Evolutionary conservation across 495 filamentous ascomycete genomes (phyloP).

Genomic region (Elasticomyces elasticus): DNA sequence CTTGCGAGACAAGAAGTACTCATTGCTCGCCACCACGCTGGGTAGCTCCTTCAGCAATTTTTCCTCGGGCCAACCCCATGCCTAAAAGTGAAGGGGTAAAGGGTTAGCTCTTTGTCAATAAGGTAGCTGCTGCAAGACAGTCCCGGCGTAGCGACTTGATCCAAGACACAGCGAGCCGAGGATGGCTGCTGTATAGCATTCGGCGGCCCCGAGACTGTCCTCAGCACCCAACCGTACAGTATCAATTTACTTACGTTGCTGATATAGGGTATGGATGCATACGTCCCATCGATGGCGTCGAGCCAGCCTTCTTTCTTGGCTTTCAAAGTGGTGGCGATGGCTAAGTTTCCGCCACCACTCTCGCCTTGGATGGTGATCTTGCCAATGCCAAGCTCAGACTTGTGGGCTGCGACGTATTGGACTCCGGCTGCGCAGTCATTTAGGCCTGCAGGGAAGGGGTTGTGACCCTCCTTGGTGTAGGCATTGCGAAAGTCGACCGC

Average conservation of each 20-base stretch:
- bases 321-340: conserved; percentile 11
- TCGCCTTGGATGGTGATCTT: conserved; percentile 21
- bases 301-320: conserved; percentile 17
- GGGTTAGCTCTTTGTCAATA: too few relatives aligned
- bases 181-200: too few relatives aligned
- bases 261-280: conserved; percentile 17
- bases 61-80: conserved; percentile 10
- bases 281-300: conserved; percentile 15
- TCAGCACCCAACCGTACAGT: too few relatives aligned
- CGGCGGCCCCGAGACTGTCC: too few relatives aligned
- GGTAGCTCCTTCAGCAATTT: conserved; percentile 13
- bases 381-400: conserved; percentile 10
- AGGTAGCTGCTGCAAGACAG: too few relatives aligned
- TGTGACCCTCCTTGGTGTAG: conserved; percentile 3
- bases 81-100: too few relatives aligned
- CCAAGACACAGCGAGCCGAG: too few relatives aligned
- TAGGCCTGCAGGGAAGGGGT: conserved; percentile 21
- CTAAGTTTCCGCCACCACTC: conserved; percentile 20
- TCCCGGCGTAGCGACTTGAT: too few relatives aligned
- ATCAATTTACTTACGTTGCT: too few relatives aligned
- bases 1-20: conserved; percentile 12
- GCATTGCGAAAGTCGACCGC: conserved; percentile 23
- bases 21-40: conserved; percentile 16
- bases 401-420: conserved; percentile 9
- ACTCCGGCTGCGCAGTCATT: conserved; percentile 19